phyloP scores from a whole-genome alignment of 208 protist genomes.

The Acanthamoeba culbertsoni region DNA sequence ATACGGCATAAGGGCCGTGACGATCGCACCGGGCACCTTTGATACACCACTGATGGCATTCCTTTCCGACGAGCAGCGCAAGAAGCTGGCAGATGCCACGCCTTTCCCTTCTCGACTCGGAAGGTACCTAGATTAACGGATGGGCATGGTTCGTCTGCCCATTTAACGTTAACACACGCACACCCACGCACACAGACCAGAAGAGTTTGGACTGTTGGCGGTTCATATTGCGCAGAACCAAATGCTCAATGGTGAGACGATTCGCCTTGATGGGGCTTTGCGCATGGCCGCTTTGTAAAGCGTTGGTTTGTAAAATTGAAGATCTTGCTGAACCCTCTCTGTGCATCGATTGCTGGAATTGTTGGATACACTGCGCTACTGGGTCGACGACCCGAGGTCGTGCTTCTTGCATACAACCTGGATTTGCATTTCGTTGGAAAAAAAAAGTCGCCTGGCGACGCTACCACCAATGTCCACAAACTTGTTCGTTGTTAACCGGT shows the following conservation, averaged over 20 bases:
- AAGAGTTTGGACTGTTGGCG: conserved; percentile 84
- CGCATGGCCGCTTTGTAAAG: conserved; percentile 61
- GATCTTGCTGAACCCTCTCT: too few relatives aligned
- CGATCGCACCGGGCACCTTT: conserved; percentile 85
- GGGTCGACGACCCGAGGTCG: too few relatives aligned
- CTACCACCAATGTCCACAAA: too few relatives aligned
- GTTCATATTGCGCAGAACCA: conserved; percentile 83
- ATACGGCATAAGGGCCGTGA: conserved; percentile 84
- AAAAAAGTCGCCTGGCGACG: too few relatives aligned
- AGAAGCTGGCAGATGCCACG: conserved; percentile 76
- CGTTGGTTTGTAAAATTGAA: too few relatives aligned
- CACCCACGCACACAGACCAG: conserved; percentile 54
- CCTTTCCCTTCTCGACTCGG: conserved; percentile 70
- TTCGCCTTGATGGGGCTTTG: conserved; percentile 78
- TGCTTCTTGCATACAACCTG: too few relatives aligned
- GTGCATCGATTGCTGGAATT: too few relatives aligned
- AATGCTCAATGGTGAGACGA: conserved; percentile 85
- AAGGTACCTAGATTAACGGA: background rate
- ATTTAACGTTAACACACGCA: background rate
- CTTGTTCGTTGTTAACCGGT: too few relatives aligned
- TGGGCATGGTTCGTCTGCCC: too few relatives aligned
- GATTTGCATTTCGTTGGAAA: too few relatives aligned
- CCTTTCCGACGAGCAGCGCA: conserved; percentile 63
- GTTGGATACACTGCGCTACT: too few relatives aligned
- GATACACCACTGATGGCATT: conserved; percentile 82